Evolutionary conservation across 441 rosid genomes (phyloP).

Genomic region (Adansonia madagascariensis): DNA sequence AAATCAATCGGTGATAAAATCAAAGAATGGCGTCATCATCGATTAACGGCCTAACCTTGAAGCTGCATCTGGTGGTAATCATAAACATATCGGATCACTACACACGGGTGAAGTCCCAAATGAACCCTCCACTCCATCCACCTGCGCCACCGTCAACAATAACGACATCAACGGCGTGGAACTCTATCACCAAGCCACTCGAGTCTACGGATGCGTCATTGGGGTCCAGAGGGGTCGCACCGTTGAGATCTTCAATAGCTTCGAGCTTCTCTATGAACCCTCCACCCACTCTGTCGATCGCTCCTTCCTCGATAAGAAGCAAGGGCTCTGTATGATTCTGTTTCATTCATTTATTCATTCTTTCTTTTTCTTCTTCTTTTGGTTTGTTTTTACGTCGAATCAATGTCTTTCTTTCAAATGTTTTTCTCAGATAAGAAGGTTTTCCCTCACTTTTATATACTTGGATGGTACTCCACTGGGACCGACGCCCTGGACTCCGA

Average conservation of each 20-base stretch:
- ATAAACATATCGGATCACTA: slow-evolving; percentile 94
- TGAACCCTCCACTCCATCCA: slow-evolving; percentile 50
- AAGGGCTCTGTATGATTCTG: slow-evolving; percentile 70
- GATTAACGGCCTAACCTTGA: slow-evolving; percentile 91
- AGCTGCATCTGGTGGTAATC: slow-evolving; percentile 88
- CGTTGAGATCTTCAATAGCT: slow-evolving; percentile 96
- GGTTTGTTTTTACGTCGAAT: background rate
- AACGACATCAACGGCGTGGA: slow-evolving; percentile 33
- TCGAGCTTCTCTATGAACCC: slow-evolving; percentile 90
- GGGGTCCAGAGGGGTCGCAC: slow-evolving; percentile 93
- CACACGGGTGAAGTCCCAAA: slow-evolving; percentile 87
- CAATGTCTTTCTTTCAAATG: background rate
- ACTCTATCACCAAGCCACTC: slow-evolving; percentile 37
- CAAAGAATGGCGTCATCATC: slow-evolving; percentile 79
- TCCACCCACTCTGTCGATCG: slow-evolving; percentile 69
- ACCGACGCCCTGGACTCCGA: slow-evolving; percentile 86
- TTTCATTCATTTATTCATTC: too few species aligned
- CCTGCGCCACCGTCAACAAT: slow-evolving; percentile 40
- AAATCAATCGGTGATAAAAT: background rate
- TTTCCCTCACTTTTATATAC: slow-evolving; percentile 79
- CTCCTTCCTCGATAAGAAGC: slow-evolving; percentile 89
- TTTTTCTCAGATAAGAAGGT: slow-evolving; percentile 76
- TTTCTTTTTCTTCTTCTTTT: background rate
- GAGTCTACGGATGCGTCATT: slow-evolving; percentile 91
- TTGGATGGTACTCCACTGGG: slow-evolving; percentile 97